Conservation (phyloP, 306 rosid species). For the Inga oerstediana region DNA sequence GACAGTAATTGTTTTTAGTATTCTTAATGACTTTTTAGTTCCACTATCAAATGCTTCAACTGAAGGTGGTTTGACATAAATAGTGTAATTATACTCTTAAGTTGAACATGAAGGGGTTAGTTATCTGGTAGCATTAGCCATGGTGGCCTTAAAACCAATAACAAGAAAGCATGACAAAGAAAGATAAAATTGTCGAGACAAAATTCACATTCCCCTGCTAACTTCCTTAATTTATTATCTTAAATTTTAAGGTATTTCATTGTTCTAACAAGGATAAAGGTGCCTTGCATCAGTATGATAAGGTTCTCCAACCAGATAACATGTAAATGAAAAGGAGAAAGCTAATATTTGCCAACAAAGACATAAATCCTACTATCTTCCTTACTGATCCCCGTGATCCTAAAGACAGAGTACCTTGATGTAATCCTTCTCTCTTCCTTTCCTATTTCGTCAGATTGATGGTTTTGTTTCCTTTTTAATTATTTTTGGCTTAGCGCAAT, state of each 20-base stretch:
- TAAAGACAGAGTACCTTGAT: constrained; percentile 76
- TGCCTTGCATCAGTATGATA: neutral
- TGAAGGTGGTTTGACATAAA: constrained; percentile 87
- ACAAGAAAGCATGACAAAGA: neutral
- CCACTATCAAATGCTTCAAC: constrained; percentile 51
- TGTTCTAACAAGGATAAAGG: neutral
- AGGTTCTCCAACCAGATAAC: neutral
- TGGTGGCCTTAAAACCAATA: neutral
- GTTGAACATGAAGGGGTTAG: neutral
- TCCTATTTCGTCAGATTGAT: neutral
- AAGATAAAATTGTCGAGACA: neutral
- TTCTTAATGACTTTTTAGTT: constrained; percentile 58
- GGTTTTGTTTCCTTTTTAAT: neutral
- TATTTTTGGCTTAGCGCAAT: neutral
- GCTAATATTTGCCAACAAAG: neutral
- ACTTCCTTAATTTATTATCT: neutral
- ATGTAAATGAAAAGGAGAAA: neutral
- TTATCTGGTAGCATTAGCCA: neutral
- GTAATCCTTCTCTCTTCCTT: constrained; percentile 44
- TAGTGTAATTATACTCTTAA: constrained; percentile 41
- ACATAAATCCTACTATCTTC: neutral
- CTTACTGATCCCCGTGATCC: constrained; percentile 85
- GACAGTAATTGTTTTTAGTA: constrained; percentile 47
- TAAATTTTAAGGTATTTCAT: neutral
- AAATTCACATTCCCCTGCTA: neutral